Evolutionary conservation across 2,329 filamentous ascomycete species (phyloP), one percentile per base, ranked within the genome.

Genomic region (Xylaria sp.): DNA sequence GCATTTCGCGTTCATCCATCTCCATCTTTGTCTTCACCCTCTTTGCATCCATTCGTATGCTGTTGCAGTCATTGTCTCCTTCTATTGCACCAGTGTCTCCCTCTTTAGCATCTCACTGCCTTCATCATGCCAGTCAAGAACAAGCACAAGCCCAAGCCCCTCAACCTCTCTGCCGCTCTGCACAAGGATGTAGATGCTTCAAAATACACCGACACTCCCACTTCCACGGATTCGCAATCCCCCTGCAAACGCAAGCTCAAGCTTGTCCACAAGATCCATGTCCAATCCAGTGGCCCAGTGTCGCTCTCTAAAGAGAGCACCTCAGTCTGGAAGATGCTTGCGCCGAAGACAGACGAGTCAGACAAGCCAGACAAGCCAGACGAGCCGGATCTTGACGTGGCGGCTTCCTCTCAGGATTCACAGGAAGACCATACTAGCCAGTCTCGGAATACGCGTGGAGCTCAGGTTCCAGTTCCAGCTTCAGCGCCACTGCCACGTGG

Each of bases 231-330:
- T 2, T 5, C 49, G 13, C 4, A 23, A 3, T 35, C 49, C 34
- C 6, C 30, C 23, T 6, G 44, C 49, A 66, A 55, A 54, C 65
- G 54, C 54, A 70, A 67, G 52, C 63, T 57, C 19, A 66, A 60
- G 54, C 60, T 67, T 54, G 59, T 67, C 16, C 66, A 59, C 19
- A 67, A 60, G 49, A 42, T 64, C 34, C 59, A 61, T 35, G 34
- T 63, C 37, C 65, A 63, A 39, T 65, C 63, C 7, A 65, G 53
- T 50, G 64, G 64, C 2, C 64, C 65, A 52, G 51, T 59, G 47
- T 56, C 59, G 42, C 55, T 59, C 4, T 30, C 23, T 30, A 30
- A 30, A 30, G 23, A 30, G 23, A 30, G 23, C 23, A 30, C 23
- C 23, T 30, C 23, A 30, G 23, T 30, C 23, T 30, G 23, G 23